Evolutionary conservation across 495 filamentous ascomycete species (phyloP).

Genomic region (Chaetomium tenue): DNA sequence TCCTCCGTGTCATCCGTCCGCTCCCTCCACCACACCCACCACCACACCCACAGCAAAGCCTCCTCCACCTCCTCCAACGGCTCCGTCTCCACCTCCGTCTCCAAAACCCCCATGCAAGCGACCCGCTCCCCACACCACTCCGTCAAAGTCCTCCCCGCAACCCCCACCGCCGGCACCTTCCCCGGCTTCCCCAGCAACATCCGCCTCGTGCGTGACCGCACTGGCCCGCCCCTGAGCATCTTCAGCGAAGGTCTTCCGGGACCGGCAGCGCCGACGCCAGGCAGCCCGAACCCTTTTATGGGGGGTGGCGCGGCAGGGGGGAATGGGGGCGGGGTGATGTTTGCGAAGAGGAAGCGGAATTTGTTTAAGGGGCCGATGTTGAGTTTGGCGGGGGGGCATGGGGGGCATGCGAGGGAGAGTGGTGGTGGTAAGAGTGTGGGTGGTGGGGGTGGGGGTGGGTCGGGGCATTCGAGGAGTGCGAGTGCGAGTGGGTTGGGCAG

Average conservation of each 20-base stretch:
- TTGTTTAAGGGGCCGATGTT: slow-evolving; percentile 84
- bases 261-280: slow-evolving; percentile 34
- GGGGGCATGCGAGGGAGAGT: slow-evolving; percentile 20
- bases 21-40: slow-evolving; percentile 82
- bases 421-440: slow-evolving; percentile 28
- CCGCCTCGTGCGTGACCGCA: slow-evolving; percentile 67
- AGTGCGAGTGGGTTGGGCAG: slow-evolving; percentile 54
- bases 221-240: slow-evolving; percentile 42
- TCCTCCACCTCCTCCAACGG: slow-evolving; percentile 87
- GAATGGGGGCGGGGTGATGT: slow-evolving; percentile 62
- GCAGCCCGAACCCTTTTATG: slow-evolving; percentile 46
- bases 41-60: slow-evolving; percentile 90
- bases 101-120: slow-evolving; percentile 60
- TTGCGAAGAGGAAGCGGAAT: slow-evolving; percentile 85
- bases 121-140: slow-evolving; percentile 80
- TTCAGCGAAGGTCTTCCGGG: slow-evolving; percentile 53
- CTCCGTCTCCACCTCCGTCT: slow-evolving; percentile 63
- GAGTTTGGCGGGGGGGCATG: slow-evolving; percentile 37
- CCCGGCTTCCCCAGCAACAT: slow-evolving; percentile 84
- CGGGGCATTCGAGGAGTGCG: slow-evolving; percentile 46
- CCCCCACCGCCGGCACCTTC: slow-evolving; percentile 74
- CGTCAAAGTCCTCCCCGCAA: slow-evolving; percentile 90
- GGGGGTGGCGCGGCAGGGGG: slow-evolving; percentile 19
- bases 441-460: slow-evolving; percentile 6
- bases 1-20: slow-evolving; percentile 92